phyloP scores from a whole-genome alignment of 139 green algal species.

The Diplosphaera chodatii region DNA sequence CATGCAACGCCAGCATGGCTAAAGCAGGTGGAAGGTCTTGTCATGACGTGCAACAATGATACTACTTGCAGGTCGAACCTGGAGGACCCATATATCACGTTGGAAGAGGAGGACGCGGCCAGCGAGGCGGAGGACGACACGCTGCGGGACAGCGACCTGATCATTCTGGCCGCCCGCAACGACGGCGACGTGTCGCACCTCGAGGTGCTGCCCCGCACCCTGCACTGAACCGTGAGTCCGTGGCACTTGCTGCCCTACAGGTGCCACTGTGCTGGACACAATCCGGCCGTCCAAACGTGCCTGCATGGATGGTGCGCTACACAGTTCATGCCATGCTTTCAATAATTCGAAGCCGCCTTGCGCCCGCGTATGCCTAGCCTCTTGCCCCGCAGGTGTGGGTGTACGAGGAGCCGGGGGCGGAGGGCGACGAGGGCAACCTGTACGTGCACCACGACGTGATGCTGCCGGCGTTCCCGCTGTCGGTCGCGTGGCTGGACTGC shows the following conservation, averaged over 20 bases:
- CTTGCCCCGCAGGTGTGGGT: slow-evolving; percentile 77
- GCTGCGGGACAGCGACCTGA: slow-evolving; percentile 63
- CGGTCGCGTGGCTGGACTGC: slow-evolving; percentile 82
- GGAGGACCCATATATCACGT: slow-evolving; percentile 61
- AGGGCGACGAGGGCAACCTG: slow-evolving; percentile 57
- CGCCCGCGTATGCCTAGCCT: too few species aligned
- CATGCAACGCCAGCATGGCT: too few species aligned
- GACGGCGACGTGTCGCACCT: slow-evolving; percentile 92
- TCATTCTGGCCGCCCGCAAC: slow-evolving; percentile 83
- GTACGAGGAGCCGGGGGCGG: slow-evolving; percentile 75
- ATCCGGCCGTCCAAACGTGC: too few species aligned
- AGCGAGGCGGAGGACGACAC: slow-evolving; percentile 56
- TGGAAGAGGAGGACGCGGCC: slow-evolving; percentile 46
- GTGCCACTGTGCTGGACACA: too few species aligned
- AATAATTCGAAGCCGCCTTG: too few species aligned
- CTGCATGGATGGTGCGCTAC: too few species aligned
- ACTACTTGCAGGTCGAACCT: not conserved
- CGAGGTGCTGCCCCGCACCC: too few species aligned
- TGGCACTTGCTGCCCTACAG: too few species aligned
- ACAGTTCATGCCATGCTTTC: too few species aligned
- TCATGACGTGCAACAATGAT: too few species aligned
- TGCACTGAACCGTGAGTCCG: too few species aligned
- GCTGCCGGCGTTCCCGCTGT: slow-evolving; percentile 89
- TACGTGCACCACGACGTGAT: slow-evolving; percentile 97
- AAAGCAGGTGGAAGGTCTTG: too few species aligned